A percentile compares a stretch with the other conserved stretches of the same genome.
These are phyloP conservation scores for Globisporangium perplexum DNA, from an alignment of 352 stramenopile species.

Conservation along the genomic window DNA sequence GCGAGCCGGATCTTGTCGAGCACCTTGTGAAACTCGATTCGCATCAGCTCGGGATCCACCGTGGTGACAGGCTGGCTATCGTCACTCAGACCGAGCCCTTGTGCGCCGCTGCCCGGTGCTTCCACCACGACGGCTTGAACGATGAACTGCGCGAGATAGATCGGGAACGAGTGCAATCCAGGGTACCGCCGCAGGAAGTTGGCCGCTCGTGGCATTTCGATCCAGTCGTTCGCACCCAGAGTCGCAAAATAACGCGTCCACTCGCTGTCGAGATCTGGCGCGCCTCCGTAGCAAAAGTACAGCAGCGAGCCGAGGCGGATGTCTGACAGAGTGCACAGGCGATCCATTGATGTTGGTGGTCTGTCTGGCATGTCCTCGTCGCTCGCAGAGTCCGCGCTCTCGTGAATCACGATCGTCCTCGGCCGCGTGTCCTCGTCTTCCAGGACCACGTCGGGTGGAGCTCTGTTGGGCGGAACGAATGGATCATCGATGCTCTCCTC, in stretches of 20 bases:
- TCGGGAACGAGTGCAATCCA: conserved; percentile 29
- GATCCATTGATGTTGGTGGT: conserved; percentile 2
- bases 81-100: background rate
- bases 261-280: conserved; percentile 34
- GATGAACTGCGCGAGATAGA: conserved; percentile 47
- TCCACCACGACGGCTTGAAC: conserved; percentile 38
- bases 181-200: conserved; percentile 32
- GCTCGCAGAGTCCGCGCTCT: background rate
- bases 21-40: conserved; percentile 20
- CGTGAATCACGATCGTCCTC: background rate
- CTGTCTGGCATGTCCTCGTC: background rate
- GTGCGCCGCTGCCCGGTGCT: conserved; percentile 7
- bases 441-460: conserved; percentile 34
- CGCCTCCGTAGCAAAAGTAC: conserved; percentile 56
- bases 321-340: conserved; percentile 31
- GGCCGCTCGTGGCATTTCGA: conserved; percentile 29
- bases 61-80: background rate
- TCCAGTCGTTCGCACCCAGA: conserved; percentile 31
- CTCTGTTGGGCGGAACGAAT: conserved; percentile 17
- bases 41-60: conserved; percentile 6
- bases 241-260: conserved; percentile 36
- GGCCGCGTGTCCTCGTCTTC: conserved; percentile 21
- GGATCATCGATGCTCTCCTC: conserved; percentile 22
- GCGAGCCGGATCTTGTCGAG: conserved; percentile 24
- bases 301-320: conserved; percentile 42